A percentile compares a stretch with the other conserved stretches of the same genome.
phyloP scores from a whole-genome alignment of 2,329 filamentous ascomycete species.

The Ramularia endophylla region DNA sequence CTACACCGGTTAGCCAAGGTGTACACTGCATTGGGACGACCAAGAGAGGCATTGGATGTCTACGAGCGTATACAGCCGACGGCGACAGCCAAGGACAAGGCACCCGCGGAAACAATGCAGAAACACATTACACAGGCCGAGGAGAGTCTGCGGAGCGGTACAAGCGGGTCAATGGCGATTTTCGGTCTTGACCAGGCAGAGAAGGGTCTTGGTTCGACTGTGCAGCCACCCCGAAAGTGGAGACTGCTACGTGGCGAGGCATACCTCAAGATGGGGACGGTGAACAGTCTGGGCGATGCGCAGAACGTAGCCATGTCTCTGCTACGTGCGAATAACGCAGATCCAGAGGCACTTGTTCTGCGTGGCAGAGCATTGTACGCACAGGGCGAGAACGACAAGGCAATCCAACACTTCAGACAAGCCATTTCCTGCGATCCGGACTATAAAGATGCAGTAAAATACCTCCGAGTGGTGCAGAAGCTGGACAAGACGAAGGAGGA shows the following conservation, averaged over 20 bases:
- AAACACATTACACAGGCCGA: slow-evolving; percentile 75
- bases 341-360: slow-evolving; percentile 88
- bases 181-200: slow-evolving; percentile 90
- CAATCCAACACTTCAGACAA: slow-evolving; percentile 84
- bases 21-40: slow-evolving; percentile 78
- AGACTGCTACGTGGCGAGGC: slow-evolving; percentile 87
- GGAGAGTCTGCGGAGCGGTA: slow-evolving; percentile 66
- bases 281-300: slow-evolving; percentile 83
- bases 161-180: slow-evolving; percentile 82
- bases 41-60: slow-evolving; percentile 77
- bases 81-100: slow-evolving; percentile 78
- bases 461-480: slow-evolving; percentile 83
- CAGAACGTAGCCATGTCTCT: slow-evolving; percentile 88
- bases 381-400: slow-evolving; percentile 92
- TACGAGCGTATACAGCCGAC: slow-evolving; percentile 74
- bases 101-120: slow-evolving; percentile 77
- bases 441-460: slow-evolving; percentile 80
- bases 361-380: slow-evolving; percentile 82
- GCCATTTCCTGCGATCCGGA: slow-evolving; percentile 88
- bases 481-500: slow-evolving; percentile 91
- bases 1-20: slow-evolving; percentile 82
- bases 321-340: slow-evolving; percentile 78
- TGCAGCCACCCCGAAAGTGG: slow-evolving; percentile 84
- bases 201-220: slow-evolving; percentile 67
- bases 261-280: slow-evolving; percentile 84